phyloP scores from a whole-genome alignment of 768 basidiomycete genomes.

The Leccinum barrowsii region DNA sequence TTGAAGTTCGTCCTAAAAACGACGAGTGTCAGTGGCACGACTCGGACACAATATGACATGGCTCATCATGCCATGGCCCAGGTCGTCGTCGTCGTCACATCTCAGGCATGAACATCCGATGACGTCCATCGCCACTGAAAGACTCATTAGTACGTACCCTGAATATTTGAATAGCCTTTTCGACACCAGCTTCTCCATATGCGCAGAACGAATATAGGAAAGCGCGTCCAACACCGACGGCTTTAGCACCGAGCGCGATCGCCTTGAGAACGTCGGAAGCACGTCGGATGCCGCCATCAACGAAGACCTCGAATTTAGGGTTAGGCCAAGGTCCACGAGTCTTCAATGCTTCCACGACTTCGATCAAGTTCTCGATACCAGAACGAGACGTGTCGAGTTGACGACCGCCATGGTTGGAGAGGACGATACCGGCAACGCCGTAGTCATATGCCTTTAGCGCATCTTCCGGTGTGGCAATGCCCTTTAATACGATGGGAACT shows the following conservation, averaged over 20 bases:
- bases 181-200: constrained; percentile 85
- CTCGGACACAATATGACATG: background rate
- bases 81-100: background rate
- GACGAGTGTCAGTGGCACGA: background rate
- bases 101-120: background rate
- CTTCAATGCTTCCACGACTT: constrained; percentile 45
- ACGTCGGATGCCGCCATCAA: constrained; percentile 90
- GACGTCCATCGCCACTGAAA: constrained; percentile 30
- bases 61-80: background rate
- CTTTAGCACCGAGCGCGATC: constrained; percentile 77
- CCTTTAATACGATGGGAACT: constrained; percentile 92
- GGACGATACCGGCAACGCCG: constrained; percentile 71
- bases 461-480: constrained; percentile 85
- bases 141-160: constrained; percentile 39
- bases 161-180: constrained; percentile 74
- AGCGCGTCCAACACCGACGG: constrained; percentile 75
- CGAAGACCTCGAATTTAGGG: constrained; percentile 73
- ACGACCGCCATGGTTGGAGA: constrained; percentile 83
- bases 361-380: constrained; percentile 56
- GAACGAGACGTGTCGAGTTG: constrained; percentile 81
- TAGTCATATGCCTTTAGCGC: constrained; percentile 79
- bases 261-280: constrained; percentile 87
- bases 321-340: constrained; percentile 71
- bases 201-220: constrained; percentile 83
- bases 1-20: constrained; percentile 80